Evolutionary conservation across 768 basidiomycete genomes (phyloP).

Genomic region (Bullera alba): DNA sequence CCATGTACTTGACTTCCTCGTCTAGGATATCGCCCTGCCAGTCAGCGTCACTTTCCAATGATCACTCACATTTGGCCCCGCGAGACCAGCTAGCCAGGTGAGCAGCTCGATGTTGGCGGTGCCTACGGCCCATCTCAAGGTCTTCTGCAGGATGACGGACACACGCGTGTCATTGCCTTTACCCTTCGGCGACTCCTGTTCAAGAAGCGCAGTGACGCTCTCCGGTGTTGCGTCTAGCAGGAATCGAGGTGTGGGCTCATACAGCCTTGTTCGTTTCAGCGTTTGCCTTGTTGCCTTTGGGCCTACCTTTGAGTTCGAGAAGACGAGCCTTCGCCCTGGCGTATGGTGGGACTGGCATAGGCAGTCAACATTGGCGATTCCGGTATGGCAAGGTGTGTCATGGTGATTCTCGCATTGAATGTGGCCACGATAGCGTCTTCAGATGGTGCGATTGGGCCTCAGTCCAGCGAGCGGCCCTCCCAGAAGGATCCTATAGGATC

Average conservation of each 20-base stretch:
- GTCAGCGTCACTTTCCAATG: neutral
- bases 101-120: conserved; percentile 29
- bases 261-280: no score
- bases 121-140: conserved; percentile 29
- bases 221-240: no score
- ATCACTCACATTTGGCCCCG: conserved; percentile 27
- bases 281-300: neutral
- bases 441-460: no score
- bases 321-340: neutral
- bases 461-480: no score
- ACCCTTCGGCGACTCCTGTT: neutral
- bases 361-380: no score
- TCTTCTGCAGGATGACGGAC: conserved; percentile 24
- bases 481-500: no score
- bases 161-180: conserved; percentile 9
- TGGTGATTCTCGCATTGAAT: no score
- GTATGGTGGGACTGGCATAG: no score
- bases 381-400: no score
- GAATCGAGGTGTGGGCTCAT: no score
- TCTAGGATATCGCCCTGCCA: conserved; percentile 27
- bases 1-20: conserved; percentile 45
- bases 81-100: conserved; percentile 25
- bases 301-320: neutral
- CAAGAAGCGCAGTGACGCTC: no score
- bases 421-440: no score